Percentiles rank a stretch among this genome's conserved stretches.
phyloP scores from a whole-genome alignment of 2,329 filamentous ascomycete species.

The Xylariaceae sp. region DNA sequence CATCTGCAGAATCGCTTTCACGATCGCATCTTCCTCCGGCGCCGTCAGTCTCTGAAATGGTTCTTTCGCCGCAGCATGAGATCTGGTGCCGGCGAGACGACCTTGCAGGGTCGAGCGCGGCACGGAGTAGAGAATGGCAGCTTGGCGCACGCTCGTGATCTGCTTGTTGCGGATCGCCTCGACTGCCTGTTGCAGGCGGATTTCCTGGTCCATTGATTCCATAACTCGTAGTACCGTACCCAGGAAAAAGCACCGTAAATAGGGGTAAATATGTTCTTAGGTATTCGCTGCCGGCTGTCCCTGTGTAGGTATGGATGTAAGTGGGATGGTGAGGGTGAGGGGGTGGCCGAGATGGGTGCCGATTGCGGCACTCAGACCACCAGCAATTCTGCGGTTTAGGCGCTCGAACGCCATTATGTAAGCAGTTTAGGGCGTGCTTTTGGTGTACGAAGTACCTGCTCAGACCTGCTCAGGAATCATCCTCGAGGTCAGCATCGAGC shows the following conservation, averaged over 20 bases:
- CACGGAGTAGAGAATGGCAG: background rate
- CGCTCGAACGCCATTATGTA: background rate
- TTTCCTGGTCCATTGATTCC: background rate
- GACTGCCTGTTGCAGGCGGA: background rate
- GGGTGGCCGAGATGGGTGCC: background rate
- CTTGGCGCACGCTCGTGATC: background rate
- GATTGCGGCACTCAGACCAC: background rate
- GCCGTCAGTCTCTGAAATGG: background rate
- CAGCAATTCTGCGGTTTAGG: background rate
- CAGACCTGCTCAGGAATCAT: too few relatives aligned
- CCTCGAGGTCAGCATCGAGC: too few relatives aligned
- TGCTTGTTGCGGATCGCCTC: background rate
- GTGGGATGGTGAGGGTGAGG: background rate
- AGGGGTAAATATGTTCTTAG: too few relatives aligned
- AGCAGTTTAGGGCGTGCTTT: too few relatives aligned
- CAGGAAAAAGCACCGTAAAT: too few relatives aligned
- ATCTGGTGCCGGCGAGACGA: background rate
- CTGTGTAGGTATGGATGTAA: background rate
- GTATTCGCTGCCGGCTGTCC: too few relatives aligned
- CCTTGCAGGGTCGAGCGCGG: conserved; percentile 1
- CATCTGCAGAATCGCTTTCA: background rate
- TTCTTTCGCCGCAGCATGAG: background rate
- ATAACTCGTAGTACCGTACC: background rate
- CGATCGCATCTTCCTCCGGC: background rate
- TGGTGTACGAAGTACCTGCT: too few relatives aligned